Percentiles rank a stretch among this genome's conserved stretches.
phyloP scores from a whole-genome alignment of 139 green algal genomes.

The Coccomyxa sp. region DNA sequence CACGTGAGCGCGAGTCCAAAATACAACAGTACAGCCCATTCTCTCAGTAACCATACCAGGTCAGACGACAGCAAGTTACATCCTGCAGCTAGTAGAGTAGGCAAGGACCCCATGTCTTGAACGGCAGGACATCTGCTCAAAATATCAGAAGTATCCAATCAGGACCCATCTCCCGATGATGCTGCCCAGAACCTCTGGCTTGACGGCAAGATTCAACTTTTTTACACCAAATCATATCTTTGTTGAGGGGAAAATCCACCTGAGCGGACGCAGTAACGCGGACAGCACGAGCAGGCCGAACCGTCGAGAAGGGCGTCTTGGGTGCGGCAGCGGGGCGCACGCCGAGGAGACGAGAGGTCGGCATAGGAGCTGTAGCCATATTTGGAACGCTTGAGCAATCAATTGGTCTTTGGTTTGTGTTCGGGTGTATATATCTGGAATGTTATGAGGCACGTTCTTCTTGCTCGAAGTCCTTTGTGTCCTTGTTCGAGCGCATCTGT shows the following conservation, averaged over 20 bases:
- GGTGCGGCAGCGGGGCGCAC: not conserved
- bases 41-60: too few species aligned
- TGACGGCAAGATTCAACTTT: not conserved
- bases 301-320: not conserved
- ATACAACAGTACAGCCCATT: too few species aligned
- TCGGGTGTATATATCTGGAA: too few species aligned
- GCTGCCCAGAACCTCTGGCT: not conserved
- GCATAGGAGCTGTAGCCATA: not conserved
- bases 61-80: too few species aligned
- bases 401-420: too few species aligned
- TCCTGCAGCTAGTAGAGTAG: not conserved
- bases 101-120: not conserved
- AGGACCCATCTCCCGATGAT: not conserved
- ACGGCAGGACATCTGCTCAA: not conserved
- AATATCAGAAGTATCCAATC: too few species aligned
- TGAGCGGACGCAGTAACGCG: not conserved
- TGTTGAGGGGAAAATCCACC: not conserved
- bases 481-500: too few species aligned
- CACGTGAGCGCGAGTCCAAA: not conserved
- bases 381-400: not conserved
- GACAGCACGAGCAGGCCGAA: not conserved
- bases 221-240: not conserved
- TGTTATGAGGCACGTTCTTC: too few species aligned
- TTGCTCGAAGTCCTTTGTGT: too few species aligned
- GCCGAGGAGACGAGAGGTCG: not conserved